Base-by-base conservation (phyloP, 208 protist genomes). In the Acanthamoeba sp. region DNA sequence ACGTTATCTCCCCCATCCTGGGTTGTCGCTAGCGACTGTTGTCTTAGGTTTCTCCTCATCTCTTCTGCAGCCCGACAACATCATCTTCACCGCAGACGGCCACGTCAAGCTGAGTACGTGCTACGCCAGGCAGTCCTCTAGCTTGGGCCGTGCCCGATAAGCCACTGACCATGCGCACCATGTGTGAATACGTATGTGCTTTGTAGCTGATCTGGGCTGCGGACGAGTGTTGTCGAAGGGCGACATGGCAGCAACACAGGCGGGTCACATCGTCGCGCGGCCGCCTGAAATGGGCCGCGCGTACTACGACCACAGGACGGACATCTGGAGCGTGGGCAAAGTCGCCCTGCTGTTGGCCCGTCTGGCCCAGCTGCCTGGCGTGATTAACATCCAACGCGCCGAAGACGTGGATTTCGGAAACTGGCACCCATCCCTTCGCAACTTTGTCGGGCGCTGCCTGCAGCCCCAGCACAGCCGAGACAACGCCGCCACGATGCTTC, bases 1-100 rank as follows among this genome's bases (percentile, higher is more conserved):
- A n/a, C n/a, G n/a, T n/a, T n/a, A n/a, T n/a, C n/a, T n/a, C n/a
- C n/a, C n/a, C n/a, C n/a, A n/a, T n/a, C n/a, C n/a, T n/a, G n/a
- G n/a, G n/a, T n/a, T n/a, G n/a, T n/a, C n/a, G n/a, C n/a, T n/a
- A n/a, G n/a, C n/a, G n/a, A n/a, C n/a, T n/a, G n/a, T n/a, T n/a
- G n/a, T n/a, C n/a, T n/a, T n/a, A n/a, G n/a, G n/a, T n/a, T n/a
- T n/a, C n/a, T n/a, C n/a, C n/a, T n/a, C n/a, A n/a, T n/a, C n/a
- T n/a, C n/a, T n/a, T n/a, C n/a, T n/a, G n/a, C n/a, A 66, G 34
- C 64, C 64, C 27, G 64, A 73, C 64, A 73, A 73, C 64, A 73
- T 73, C 2, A 7, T 73, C 27, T 73, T 73, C 20, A 73, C 64
- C 6, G 12, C 29, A 12, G 27, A 32, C 29, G 64, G 64, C 64